Percentiles rank a stretch among this genome's conserved stretches.
These are phyloP conservation scores for Colletotrichum liriopes DNA, from an alignment of 2,329 filamentous ascomycete genomes.

Conservation along the genomic window DNA sequence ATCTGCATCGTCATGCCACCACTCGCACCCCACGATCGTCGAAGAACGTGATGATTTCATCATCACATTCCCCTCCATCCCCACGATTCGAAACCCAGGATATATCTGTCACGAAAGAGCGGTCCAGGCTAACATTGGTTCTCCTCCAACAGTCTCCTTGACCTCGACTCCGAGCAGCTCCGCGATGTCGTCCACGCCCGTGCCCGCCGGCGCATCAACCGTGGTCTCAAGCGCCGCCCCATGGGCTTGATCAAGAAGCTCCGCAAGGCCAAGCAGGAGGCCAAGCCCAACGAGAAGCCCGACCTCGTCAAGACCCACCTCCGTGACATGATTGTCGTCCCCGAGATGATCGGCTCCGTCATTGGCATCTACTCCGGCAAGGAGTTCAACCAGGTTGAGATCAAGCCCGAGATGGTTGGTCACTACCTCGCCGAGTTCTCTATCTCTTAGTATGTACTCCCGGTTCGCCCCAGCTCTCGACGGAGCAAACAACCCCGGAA, in stretches of 20 bases:
- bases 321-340: conserved; percentile 99
- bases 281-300: conserved; percentile 99
- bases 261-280: conserved; percentile 99
- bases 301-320: conserved; percentile 99
- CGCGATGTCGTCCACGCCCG: conserved; percentile 99
- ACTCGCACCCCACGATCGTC: conserved; percentile 13
- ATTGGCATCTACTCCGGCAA: conserved; percentile 99
- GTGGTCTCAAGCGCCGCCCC: conserved; percentile 99
- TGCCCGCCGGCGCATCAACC: conserved; percentile 99
- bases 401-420: conserved; percentile 99
- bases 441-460: conserved; percentile 92
- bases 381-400: conserved; percentile 99
- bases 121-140: conserved; percentile 36
- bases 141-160: conserved; percentile 82
- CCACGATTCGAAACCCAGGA: conserved; percentile 9
- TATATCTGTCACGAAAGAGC: conserved; percentile 33
- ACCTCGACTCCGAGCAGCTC: conserved; percentile 98
- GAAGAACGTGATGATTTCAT: conserved; percentile 9
- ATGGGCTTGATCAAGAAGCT: conserved; percentile 99
- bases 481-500: not conserved
- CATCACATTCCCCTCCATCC: not conserved
- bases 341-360: conserved; percentile 99
- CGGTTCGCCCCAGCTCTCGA: not conserved
- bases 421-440: conserved; percentile 99
- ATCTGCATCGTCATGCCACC: conserved; percentile 47